Evolutionary conservation across 306 rosid genomes (phyloP).

Genomic region (Coriaria nepalensis): DNA sequence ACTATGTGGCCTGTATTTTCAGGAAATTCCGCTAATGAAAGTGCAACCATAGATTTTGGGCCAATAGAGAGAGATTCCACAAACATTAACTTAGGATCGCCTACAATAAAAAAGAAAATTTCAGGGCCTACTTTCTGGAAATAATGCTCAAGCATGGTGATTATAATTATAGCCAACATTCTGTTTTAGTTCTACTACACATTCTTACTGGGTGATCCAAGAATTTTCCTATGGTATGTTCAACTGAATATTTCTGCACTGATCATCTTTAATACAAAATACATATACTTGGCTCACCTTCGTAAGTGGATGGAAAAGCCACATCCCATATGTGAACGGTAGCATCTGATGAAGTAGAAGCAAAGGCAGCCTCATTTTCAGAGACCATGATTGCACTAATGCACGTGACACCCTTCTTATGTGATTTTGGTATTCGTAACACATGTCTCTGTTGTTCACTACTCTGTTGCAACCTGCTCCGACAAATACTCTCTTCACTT

Average conservation of each 20-base stretch:
- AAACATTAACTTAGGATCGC: constrained; percentile 47
- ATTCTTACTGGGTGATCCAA: no score
- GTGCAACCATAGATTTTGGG: constrained; percentile 73
- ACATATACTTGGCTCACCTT: constrained; percentile 33
- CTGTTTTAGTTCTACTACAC: no score
- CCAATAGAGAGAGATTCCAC: constrained; percentile 65
- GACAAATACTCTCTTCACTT: constrained; percentile 51
- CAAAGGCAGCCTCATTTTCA: constrained; percentile 58
- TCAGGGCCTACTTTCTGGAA: not conserved
- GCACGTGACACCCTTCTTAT: constrained; percentile 94
- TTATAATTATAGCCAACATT: no score
- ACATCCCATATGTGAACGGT: constrained; percentile 55
- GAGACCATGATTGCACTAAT: constrained; percentile 67
- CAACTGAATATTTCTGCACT: no score
- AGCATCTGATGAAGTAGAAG: constrained; percentile 82
- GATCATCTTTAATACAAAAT: no score
- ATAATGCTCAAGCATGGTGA: not conserved
- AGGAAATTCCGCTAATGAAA: constrained; percentile 75
- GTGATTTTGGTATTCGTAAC: constrained; percentile 52
- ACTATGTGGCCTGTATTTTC: constrained; percentile 47
- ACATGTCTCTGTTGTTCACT: constrained; percentile 85
- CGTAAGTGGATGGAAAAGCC: constrained; percentile 32
- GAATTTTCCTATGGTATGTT: no score
- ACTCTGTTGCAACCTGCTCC: constrained; percentile 92
- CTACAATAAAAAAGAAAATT: constrained; percentile 27